phyloP scores from a whole-genome alignment of 257 asterid species.

The Mitragyna speciosa region DNA sequence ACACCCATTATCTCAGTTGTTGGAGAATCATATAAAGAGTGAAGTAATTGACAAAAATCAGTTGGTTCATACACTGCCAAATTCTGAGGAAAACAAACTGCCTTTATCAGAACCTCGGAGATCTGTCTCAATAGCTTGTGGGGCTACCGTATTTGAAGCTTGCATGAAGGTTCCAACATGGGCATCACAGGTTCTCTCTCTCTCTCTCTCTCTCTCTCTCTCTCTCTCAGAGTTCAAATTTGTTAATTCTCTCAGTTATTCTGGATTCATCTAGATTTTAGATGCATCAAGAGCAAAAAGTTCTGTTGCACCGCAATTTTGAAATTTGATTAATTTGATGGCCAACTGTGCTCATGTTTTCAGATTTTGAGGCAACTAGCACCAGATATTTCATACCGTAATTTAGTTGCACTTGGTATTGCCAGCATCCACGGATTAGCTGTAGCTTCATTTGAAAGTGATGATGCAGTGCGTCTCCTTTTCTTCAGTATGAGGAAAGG shows the following conservation, averaged over 20 bases:
- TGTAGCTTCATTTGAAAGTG: conserved; percentile 84
- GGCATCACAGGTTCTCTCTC: conserved; percentile 85
- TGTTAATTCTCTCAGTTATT: neutral
- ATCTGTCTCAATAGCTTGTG: conserved; percentile 90
- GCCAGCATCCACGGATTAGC: conserved; percentile 89
- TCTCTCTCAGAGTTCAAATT: neutral
- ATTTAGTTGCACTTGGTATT: conserved; percentile 83
- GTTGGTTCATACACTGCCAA: conserved; percentile 57
- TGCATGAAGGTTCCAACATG: conserved; percentile 84
- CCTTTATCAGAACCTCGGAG: conserved; percentile 77
- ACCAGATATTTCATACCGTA: conserved; percentile 82
- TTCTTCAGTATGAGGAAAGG: conserved; percentile 53
- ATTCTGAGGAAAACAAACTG: conserved; percentile 51
- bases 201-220: neutral
- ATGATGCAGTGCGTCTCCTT: conserved; percentile 74
- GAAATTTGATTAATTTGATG: neutral
- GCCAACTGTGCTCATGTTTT: conserved; percentile 10
- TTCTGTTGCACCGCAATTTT: neutral
- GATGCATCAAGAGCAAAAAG: neutral
- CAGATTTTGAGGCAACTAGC: conserved; percentile 95
- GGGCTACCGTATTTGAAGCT: conserved; percentile 89
- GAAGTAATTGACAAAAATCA: conserved; percentile 77
- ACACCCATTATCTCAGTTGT: conserved; percentile 35
- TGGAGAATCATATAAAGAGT: conserved; percentile 96
- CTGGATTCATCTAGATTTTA: neutral